Evolutionary conservation across 805 yeast genomes (phyloP), one percentile per base, ranked within the genome.

Genomic region (Wickerhamomyces ciferrii): DNA sequence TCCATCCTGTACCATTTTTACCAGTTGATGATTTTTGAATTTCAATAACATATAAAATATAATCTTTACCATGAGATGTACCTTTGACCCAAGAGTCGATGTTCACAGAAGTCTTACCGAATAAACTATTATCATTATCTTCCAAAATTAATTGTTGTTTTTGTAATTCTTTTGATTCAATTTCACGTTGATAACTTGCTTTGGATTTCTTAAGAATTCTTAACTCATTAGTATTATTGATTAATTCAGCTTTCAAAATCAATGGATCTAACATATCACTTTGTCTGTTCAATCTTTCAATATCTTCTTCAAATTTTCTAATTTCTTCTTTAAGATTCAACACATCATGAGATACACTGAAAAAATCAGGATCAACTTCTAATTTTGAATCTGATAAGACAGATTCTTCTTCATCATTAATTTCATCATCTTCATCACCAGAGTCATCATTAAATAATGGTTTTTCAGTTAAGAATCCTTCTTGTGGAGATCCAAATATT

Each of bases 121-220:
- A 89, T 42, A 91, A 70, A 52, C 88, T 82, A 59, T 84, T 86
- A 37, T 86, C 92, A 55, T 78, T 84, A 52, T 88, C 95, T 58
- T 87, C 96, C 2, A 90, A 87, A 43, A 85, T 76, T 54, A 80
- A 83, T 59, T 87, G 96, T 52, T 88, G 96, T 49, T 78, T 78
- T 50, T 85, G 84, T 32, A 86, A 67, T 56, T 87, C 91, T 53
- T 85, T 86, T 2, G 81, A 61, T 42, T 78, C 79, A n/a, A 89
- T 73, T 57, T 91, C 97, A 49, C 85, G 71, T 32, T 76, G 78
- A 47, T 89, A 71, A 47, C 88, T 79, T 15, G 74, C 53, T 42
- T 78, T 77, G 0, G 97, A 89, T 55, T 83, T 85, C 43, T 69
- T 70, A 52, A 92, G 65, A 41, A 90, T 74, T 47, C 82, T 76